These are phyloP conservation scores for Aureobasidium leucospermi DNA, from an alignment of 2,329 filamentous ascomycete species.

Conservation along the genomic window DNA sequence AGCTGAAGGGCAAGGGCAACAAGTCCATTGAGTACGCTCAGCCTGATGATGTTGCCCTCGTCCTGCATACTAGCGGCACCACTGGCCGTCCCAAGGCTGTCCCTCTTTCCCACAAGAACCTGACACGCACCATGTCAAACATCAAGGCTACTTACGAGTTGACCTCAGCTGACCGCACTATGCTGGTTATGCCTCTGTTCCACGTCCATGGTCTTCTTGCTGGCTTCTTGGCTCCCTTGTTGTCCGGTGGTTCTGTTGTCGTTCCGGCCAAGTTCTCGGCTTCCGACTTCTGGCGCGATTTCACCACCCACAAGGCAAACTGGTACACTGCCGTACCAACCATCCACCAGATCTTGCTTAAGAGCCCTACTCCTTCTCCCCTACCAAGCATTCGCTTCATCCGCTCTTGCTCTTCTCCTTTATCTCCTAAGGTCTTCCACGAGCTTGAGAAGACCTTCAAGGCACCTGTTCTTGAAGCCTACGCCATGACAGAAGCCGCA, in stretches of 20 bases:
- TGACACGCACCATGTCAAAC: conserved; percentile 75
- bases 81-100: conserved; percentile 82
- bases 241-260: conserved; percentile 69
- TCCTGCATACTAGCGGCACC: conserved; percentile 78
- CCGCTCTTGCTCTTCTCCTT: conserved; percentile 75
- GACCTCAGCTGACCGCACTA: conserved; percentile 63
- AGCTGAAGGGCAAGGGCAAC: conserved; percentile 48
- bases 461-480: conserved; percentile 79
- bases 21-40: conserved; percentile 48
- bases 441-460: conserved; percentile 68
- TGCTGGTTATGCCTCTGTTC: conserved; percentile 86
- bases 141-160: conserved; percentile 72
- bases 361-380: conserved; percentile 59
- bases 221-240: conserved; percentile 69
- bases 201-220: conserved; percentile 85
- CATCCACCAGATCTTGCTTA: conserved; percentile 82
- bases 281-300: conserved; percentile 74
- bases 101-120: conserved; percentile 72
- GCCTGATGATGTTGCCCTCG: conserved; percentile 70
- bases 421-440: conserved; percentile 74
- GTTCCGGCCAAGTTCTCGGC: conserved; percentile 76
- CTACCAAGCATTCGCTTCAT: conserved; percentile 75
- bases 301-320: conserved; percentile 65
- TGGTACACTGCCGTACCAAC: conserved; percentile 94
- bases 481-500: conserved; percentile 87